Evolutionary conservation across 495 filamentous ascomycete genomes (phyloP).

Genomic region (Choiromyces venosus): DNA sequence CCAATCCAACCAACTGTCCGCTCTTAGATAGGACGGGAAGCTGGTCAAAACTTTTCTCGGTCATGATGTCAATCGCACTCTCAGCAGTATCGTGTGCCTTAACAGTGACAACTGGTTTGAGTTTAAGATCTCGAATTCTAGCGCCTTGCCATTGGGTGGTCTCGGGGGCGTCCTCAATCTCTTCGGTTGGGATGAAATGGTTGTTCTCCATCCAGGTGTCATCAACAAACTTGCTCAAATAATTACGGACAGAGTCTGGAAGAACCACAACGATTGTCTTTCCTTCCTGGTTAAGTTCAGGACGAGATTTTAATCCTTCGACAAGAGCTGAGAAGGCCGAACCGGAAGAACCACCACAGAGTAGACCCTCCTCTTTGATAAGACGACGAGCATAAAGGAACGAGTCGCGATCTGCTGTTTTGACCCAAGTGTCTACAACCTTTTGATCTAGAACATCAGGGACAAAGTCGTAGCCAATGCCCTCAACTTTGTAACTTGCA

Average conservation of each 20-base stretch:
- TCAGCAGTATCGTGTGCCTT: conserved; percentile 61
- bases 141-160: conserved; percentile 51
- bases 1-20: conserved; percentile 73
- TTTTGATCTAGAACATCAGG: conserved; percentile 83
- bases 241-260: conserved; percentile 93
- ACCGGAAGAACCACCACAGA: conserved; percentile 91
- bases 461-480: conserved; percentile 97
- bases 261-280: conserved; percentile 77
- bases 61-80: conserved; percentile 92
- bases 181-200: conserved; percentile 61
- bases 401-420: conserved; percentile 87
- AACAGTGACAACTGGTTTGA: conserved; percentile 89
- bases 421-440: conserved; percentile 91
- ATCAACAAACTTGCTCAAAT: conserved; percentile 98
- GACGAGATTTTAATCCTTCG: conserved; percentile 67
- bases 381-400: conserved; percentile 83
- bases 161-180: conserved; percentile 24
- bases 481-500: conserved; percentile 92
- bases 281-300: conserved; percentile 27
- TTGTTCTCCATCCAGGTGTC: conserved; percentile 98
- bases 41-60: conserved; percentile 93
- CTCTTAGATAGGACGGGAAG: conserved; percentile 75
- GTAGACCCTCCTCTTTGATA: conserved; percentile 88
- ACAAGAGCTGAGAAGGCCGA: conserved; percentile 84
- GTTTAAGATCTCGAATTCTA: conserved; percentile 70